These are phyloP conservation scores for Sclerotinia borealis DNA, from an alignment of 2,329 filamentous ascomycete genomes.

Conservation along the genomic window DNA sequence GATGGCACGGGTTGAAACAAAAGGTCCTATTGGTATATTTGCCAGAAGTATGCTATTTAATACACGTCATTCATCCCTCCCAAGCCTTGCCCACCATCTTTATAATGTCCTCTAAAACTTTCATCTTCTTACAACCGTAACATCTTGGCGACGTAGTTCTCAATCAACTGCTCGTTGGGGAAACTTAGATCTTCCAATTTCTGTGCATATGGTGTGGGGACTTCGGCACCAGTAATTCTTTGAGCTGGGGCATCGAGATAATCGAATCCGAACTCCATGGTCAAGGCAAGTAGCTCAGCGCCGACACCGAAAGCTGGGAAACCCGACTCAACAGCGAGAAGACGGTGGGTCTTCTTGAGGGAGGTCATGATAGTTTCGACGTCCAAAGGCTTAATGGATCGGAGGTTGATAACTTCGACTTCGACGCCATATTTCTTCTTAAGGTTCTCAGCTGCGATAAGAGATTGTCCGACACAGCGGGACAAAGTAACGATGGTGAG, in stretches of 20 bases:
- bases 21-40: slow-evolving; percentile 10
- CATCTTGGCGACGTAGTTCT: slow-evolving; percentile 83
- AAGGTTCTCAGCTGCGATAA: slow-evolving; percentile 80
- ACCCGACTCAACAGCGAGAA: slow-evolving; percentile 89
- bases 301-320: slow-evolving; percentile 93
- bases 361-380: slow-evolving; percentile 93
- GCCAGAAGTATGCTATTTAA: slow-evolving; percentile 8
- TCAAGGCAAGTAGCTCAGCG: slow-evolving; percentile 85
- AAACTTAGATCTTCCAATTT: slow-evolving; percentile 94
- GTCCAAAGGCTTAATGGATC: slow-evolving; percentile 94
- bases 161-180: slow-evolving; percentile 83
- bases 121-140: slow-evolving; percentile 58
- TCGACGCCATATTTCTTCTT: slow-evolving; percentile 97
- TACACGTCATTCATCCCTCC: slow-evolving; percentile 1
- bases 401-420: slow-evolving; percentile 94
- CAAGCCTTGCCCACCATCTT: not conserved
- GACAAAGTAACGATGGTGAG: slow-evolving; percentile 92
- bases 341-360: slow-evolving; percentile 94
- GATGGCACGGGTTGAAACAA: not conserved
- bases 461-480: slow-evolving; percentile 87
- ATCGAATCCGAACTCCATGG: slow-evolving; percentile 98
- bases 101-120: not conserved
- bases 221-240: slow-evolving; percentile 92
- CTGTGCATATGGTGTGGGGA: slow-evolving; percentile 90
- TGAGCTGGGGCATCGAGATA: slow-evolving; percentile 92